Base-by-base conservation (phyloP, 495 filamentous ascomycete genomes). In the Penicillium alfredii region DNA sequence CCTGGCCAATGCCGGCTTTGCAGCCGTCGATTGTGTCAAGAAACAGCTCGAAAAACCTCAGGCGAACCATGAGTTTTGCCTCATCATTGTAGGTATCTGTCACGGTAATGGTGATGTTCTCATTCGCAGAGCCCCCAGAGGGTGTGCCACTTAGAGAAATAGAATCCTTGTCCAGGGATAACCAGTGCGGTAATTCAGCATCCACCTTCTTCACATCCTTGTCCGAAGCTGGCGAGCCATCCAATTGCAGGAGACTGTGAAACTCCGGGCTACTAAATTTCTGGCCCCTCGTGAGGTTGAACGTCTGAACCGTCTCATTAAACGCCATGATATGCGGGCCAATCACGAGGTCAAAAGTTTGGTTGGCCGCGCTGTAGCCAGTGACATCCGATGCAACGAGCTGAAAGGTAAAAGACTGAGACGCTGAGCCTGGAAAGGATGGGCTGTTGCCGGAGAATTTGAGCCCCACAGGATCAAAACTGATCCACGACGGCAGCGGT, bases 401-500 rank as follows among this genome's bases (percentile, higher is more conserved):
- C 41, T 78, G 68, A 37, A 96, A 74, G 9, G 69, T 73, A 47
- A 88, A 93, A 0, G 61, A 68, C 49, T 92, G 82, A 9, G 87
- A 81, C 2, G 78, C 77, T 10, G 80, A 66, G 19, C 76, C 63
- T 17, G 82, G 70, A 23, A 78, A 80, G 9, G 76, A 56, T 4
- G 87, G 88, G 3, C 81, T 81, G 28, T 63, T 74, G n/a, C 88
- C 88, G 4, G 75, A 76, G 47, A 94, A 94, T 8, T 71, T 70
- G 19, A 95, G 69, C 5, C 45, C 62, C 2, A 51, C 42, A 2
- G 72, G 46, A 50, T 94, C 78, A 48, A 96, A 95, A 8, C 58
- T 64, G 25, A 94, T 73, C 89, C 88, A 95, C 4, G 88, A 85
- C 21, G 89, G 89, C 24, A 95, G 63, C 19, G 90, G 88, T 5